Evolutionary conservation across 345 rosid genomes (phyloP).

Genomic region (Zanthoxylum bungeanum): DNA sequence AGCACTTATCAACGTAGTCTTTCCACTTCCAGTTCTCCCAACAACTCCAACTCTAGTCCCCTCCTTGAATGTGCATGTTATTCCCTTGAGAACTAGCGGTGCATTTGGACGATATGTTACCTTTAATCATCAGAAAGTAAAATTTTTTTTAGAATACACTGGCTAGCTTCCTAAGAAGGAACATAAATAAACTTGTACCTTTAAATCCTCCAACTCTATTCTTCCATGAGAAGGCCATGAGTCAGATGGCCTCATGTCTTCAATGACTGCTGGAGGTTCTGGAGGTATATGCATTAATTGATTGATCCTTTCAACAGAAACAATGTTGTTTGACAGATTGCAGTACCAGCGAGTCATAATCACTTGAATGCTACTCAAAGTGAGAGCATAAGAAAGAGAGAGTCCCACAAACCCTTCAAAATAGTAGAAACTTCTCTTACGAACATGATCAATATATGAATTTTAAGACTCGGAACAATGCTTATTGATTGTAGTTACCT

Average conservation of each 20-base stretch:
- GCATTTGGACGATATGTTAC: constrained; percentile 32
- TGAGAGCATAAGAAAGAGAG: constrained; percentile 70
- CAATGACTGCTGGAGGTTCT: constrained; percentile 26
- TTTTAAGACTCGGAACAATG: not conserved
- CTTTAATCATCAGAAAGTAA: constrained; percentile 1
- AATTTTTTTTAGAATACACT: not conserved
- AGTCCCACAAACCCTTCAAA: constrained; percentile 66
- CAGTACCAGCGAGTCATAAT: constrained; percentile 54
- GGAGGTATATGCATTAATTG: constrained; percentile 32
- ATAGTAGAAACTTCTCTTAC: not conserved
- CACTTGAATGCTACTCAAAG: constrained; percentile 51
- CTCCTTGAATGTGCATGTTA: constrained; percentile 33
- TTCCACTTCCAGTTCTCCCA: constrained; percentile 95
- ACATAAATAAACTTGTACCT: not conserved
- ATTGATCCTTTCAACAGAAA: constrained; percentile 33
- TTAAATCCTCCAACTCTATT: constrained; percentile 24
- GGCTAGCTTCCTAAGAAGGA: not conserved
- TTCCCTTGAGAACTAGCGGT: constrained; percentile 34
- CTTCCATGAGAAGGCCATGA: constrained; percentile 28
- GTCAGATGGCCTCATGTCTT: constrained; percentile 15
- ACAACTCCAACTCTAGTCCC: constrained; percentile 74
- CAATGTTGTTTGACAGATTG: constrained; percentile 27
- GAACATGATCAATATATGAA: not conserved
- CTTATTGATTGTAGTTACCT: constrained; percentile 25
- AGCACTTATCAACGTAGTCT: constrained; percentile 83